phyloP scores from a whole-genome alignment of 192 early-diverging fungal genomes.

The Oehlia diaphana region DNA sequence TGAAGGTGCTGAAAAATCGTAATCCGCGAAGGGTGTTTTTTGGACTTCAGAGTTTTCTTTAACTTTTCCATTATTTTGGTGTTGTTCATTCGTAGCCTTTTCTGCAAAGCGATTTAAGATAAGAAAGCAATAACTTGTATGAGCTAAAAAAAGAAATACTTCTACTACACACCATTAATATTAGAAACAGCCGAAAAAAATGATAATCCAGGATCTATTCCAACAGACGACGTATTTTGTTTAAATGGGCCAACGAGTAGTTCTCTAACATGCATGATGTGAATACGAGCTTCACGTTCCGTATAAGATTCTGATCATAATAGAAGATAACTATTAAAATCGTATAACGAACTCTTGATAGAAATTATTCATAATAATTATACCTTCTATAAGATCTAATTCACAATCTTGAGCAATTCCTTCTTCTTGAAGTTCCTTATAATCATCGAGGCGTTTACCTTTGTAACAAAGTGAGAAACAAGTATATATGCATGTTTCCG shows the following conservation, averaged over 20 bases:
- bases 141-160: not conserved
- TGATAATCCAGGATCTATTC: slow-evolving; percentile 75
- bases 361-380: not conserved
- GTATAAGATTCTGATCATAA: slow-evolving; percentile 71
- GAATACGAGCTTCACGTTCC: slow-evolving; percentile 89
- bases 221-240: slow-evolving; percentile 48
- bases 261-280: slow-evolving; percentile 87
- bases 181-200: slow-evolving; percentile 67
- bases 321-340: not conserved
- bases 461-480: slow-evolving; percentile 86
- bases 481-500: slow-evolving; percentile 82
- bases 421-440: slow-evolving; percentile 70
- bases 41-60: slow-evolving; percentile 39
- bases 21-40: slow-evolving; percentile 50
- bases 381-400: slow-evolving; percentile 70
- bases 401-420: slow-evolving; percentile 64
- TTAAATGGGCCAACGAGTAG: slow-evolving; percentile 76
- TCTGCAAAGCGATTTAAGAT: not conserved
- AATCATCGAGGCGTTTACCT: slow-evolving; percentile 75
- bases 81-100: slow-evolving; percentile 19
- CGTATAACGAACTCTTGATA: too few species aligned
- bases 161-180: slow-evolving; percentile 50
- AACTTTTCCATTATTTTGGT: not conserved
- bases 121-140: not conserved
- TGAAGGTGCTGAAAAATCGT: slow-evolving; percentile 45